Base-by-base conservation (phyloP, 768 basidiomycete species). In the Trametes cinnabarina region DNA sequence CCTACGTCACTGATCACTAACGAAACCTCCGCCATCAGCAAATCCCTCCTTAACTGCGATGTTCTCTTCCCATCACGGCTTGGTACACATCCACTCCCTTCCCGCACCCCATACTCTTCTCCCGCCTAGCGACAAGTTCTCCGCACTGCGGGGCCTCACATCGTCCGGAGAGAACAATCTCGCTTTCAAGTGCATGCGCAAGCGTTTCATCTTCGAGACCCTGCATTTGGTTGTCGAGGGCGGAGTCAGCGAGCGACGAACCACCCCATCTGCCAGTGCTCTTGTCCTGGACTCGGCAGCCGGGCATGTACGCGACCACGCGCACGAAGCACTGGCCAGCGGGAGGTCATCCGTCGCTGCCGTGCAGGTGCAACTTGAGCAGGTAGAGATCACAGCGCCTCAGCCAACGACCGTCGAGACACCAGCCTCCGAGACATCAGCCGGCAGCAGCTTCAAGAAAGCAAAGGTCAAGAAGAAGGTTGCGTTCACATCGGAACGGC, bases 111-210 rank as follows among this genome's bases (percentile, higher is more conserved):
- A 86, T 54, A 84, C 86, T 23, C 79, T 94, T 39, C 74, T 88
- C 25, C 78, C 95, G 0, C 83, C 91, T 0, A 92, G 92, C 57
- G 88, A 94, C 64, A 87, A 83, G 63, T 85, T 85, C 60, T 98
- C 95, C 5, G 79, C 82, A 5, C 78, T 99, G 43, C 87, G 96
- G 11, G 94, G 93, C 12, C 76, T 96, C 47, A 82, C 82, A 42
- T 79, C 82, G 2, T 79, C 83, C 22, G 90, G 94, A 8, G 95
- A 98, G 71, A 98, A 98, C 73, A 98, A 98, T 66, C 79, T 99
- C 8, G 94, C 90, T 12, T 99, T 98, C 80, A 90, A 87, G 69
- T 90, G 92, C 67, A 97, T 87, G 66, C 79, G 95, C 65, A 93
- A 90, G 69, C 77, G 93, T 48, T 79, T 98, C 55, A 75, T 95